Evolutionary conservation across 345 rosid genomes (phyloP), one percentile per base, ranked within the genome.

Genomic region (Populus euphratica): DNA sequence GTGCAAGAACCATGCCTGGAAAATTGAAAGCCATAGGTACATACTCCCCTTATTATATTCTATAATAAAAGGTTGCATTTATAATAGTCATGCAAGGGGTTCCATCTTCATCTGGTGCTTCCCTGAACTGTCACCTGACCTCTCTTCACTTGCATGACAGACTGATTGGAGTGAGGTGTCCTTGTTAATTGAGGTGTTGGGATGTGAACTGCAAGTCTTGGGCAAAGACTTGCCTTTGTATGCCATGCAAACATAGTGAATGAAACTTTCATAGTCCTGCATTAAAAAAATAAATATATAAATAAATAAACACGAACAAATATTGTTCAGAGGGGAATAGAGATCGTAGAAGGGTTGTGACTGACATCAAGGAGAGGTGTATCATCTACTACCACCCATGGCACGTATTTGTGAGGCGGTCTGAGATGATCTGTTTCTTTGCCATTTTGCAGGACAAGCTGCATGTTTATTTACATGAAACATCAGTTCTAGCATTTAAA

Each of bases 201-300:
- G 68, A 23, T 8, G 27, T 16, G 77, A 76, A 12, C 29, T 73
- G 82, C 87, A 84, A 12, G 70, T 83, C 16, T 72, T 38, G 2
- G 88, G 88, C 5, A 73, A 2, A 2, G 12, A 27, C 14, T 54
- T 33, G 38, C 87, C 87, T 76, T 39, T 78, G 59, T 82, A 84
- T 69, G 84, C 89, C 50, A 79, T 71, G 81, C 87, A 86, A 63
- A 84, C 66, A 36, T 84, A 76, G 62, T 66, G 44, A 20, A 76
- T 52, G 59, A 73, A 84, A 31, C 82, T 76, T 5, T 8, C 75
- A 54, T 21, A 86, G 18, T 84, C 83, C 89, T 86, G 83, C 74
- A 76, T 49, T 27, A 6, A 52, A 8, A 13, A 73, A 38, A 12
- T 5, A 47, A 47, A 66, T 0, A 5, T 27, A 8, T 10, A 68